A percentile compares a stretch with the other conserved stretches of the same genome.
Conservation (phyloP, 257 asterid species). For the Ajuga chamaepitys region DNA sequence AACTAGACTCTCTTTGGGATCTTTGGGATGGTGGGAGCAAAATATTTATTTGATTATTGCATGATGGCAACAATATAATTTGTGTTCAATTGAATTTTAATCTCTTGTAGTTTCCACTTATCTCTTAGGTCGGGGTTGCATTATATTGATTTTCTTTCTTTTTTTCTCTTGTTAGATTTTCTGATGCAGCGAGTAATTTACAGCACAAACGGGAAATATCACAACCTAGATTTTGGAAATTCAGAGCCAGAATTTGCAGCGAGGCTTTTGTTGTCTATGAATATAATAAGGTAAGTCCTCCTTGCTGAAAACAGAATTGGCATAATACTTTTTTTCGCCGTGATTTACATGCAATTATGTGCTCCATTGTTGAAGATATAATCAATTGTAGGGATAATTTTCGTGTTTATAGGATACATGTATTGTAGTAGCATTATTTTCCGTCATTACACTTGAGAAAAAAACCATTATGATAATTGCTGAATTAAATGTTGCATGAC, state of each 20-base stretch:
- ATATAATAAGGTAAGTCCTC: constrained; percentile 3
- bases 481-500: neutral
- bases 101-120: neutral
- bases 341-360: neutral
- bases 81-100: neutral
- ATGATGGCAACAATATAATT: neutral
- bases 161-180: neutral
- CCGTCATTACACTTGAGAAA: neutral
- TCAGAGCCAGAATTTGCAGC: neutral
- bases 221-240: neutral
- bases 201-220: neutral
- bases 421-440: neutral
- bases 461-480: neutral
- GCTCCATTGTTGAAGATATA: neutral
- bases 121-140: neutral
- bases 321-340: neutral
- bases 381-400: neutral
- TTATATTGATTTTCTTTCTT: neutral
- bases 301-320: neutral
- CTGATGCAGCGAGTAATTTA: neutral
- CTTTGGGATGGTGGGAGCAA: too few species aligned
- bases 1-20: too few species aligned
- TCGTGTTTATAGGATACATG: neutral
- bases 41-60: too few species aligned
- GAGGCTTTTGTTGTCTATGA: neutral